These are phyloP conservation scores for Rhynchospora tenuis DNA, from an alignment of 176 grass and related monocot genomes.

Conservation along the genomic window DNA sequence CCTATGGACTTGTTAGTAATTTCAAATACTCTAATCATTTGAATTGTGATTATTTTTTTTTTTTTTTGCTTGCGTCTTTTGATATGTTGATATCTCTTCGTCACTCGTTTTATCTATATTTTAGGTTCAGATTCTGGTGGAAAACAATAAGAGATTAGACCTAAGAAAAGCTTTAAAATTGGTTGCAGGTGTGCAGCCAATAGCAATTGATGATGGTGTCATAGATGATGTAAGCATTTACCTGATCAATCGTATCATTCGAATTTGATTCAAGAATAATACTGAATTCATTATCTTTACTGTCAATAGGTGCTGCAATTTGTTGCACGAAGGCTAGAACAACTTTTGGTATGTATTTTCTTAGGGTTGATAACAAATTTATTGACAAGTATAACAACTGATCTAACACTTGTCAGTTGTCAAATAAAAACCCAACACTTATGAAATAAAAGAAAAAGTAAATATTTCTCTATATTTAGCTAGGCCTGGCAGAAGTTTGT, in stretches of 20 bases:
- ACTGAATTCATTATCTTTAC: conserved; percentile 24
- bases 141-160: conserved; percentile 85
- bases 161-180: conserved; percentile 61
- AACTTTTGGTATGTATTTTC: conserved; percentile 71
- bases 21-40: conserved; percentile 7
- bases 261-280: not conserved
- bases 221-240: conserved; percentile 56
- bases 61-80: not conserved
- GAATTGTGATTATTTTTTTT: not conserved
- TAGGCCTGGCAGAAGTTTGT: not conserved
- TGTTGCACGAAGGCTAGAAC: conserved; percentile 79
- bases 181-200: conserved; percentile 60
- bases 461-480: not conserved
- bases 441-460: not conserved
- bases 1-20: conserved; percentile 83
- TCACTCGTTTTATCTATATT: conserved; percentile 34
- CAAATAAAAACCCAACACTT: not conserved
- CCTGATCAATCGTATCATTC: conserved; percentile 8
- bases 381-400: not conserved
- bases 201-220: conserved; percentile 44
- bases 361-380: not conserved
- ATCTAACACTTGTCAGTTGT: not conserved
- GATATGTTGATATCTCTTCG: conserved; percentile 3
- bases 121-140: conserved; percentile 88
- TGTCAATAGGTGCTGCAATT: conserved; percentile 67